Evolutionary conservation across 2,329 filamentous ascomycete genomes (phyloP).

Genomic region (Trichoderma cornu-damae): DNA sequence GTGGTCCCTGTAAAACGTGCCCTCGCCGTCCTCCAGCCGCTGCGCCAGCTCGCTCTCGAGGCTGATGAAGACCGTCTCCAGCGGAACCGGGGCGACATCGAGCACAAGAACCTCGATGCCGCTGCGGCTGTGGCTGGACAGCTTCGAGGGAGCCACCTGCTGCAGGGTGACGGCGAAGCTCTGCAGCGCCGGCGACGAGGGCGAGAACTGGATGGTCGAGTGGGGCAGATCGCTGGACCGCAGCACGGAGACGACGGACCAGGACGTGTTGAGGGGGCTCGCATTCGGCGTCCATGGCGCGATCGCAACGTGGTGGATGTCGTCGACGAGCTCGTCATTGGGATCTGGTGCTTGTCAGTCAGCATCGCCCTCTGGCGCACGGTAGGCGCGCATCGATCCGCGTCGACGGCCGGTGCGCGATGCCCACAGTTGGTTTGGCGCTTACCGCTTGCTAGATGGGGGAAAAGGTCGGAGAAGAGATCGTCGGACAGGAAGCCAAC

Average conservation of each 20-base stretch:
- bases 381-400: too few species aligned
- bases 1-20: conserved; percentile 68
- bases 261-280: conserved; percentile 58
- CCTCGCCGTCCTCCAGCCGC: conserved; percentile 76
- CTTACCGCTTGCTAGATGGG: conserved; percentile 52
- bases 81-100: conserved; percentile 70
- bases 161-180: conserved; percentile 71
- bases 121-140: conserved; percentile 65
- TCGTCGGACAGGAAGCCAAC: conserved; percentile 83
- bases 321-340: conserved; percentile 35
- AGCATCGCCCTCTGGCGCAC: neutral
- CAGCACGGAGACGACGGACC: conserved; percentile 79
- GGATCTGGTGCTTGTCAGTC: conserved; percentile 23
- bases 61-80: conserved; percentile 83
- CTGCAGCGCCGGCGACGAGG: conserved; percentile 67
- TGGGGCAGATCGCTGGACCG: conserved; percentile 61
- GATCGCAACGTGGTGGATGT: conserved; percentile 62
- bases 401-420: too few species aligned
- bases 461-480: conserved; percentile 76
- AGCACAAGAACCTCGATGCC: conserved; percentile 80
- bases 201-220: conserved; percentile 74
- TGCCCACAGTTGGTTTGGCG: conserved; percentile 19
- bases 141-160: conserved; percentile 68
- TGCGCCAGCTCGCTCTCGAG: conserved; percentile 76
- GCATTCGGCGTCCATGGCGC: conserved; percentile 64